Evolutionary conservation across 1,284 basidiomycete genomes (phyloP), one percentile per base, ranked within the genome.

Genomic region (Ceratobasidium sp.): DNA sequence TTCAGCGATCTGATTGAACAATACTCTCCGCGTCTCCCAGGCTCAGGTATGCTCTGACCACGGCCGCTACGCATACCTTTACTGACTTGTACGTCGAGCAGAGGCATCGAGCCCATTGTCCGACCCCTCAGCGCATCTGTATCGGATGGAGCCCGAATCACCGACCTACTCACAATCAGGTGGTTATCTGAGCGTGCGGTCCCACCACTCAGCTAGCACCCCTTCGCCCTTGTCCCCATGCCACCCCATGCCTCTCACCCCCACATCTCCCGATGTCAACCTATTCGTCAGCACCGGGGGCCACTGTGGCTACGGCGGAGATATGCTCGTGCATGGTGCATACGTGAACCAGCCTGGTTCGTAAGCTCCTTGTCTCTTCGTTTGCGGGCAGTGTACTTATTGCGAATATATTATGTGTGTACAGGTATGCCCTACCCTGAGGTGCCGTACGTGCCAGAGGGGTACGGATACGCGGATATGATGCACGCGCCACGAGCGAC

Each of bases 1-100:
- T 69, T 69, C 44, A 17, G 57, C 24, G 66, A 69, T 53, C 33
- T 69, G 41, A 69, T 69, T 47, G 53, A 69, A 7, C 56, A 69
- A 22, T 59, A 69, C 36, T 69, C 66, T 7, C 66, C 44, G n/a
- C 41, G 31, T 6, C 31, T 57, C 54, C 53, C 41, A 17, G 3
- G 41, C 31, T 33, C 66, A 47, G 66, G 54, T 57, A 22, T 33
- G 66, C 48, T 33, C 24, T 41, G 14, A 33, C 44, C 65, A 24
- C 27, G n/a, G 8, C n/a, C n/a, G 63, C 65, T 41, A 54, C 65
- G 50, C 36, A 54, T 54, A 17, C 51, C 19, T 27, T 41, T 2
- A 36, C 51, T 67, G 24, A 67, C 65, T 24, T 54, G 8, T 17
- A 33, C 29, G 33, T 65, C 41, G 50, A 51, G 47, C 45, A 65